These are phyloP conservation scores for Komagataella mondaviorum DNA, from an alignment of 805 yeast species.

Conservation along the genomic window DNA sequence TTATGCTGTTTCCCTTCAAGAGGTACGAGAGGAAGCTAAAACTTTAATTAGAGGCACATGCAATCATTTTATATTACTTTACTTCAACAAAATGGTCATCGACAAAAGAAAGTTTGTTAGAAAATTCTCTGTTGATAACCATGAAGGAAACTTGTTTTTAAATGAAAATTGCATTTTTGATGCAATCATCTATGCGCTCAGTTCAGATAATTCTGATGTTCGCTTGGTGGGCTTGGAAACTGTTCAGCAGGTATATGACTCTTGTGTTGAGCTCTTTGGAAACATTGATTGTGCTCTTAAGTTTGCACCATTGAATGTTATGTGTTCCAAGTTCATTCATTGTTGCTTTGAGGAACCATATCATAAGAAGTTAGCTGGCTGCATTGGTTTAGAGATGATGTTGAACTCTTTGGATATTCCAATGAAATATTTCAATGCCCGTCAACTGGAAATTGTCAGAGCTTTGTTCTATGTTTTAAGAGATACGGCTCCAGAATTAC, in stretches of 20 bases:
- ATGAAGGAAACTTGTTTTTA: constrained; percentile 63
- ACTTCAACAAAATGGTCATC: constrained; percentile 59
- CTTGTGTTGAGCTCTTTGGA: constrained; percentile 59
- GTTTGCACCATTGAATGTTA: constrained; percentile 61
- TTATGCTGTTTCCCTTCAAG: constrained; percentile 64
- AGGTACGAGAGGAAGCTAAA: constrained; percentile 55
- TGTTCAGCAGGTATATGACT: constrained; percentile 43
- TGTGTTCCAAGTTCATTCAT: constrained; percentile 78
- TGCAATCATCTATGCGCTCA: constrained; percentile 68
- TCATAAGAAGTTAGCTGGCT: constrained; percentile 80
- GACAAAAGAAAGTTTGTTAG: constrained; percentile 57
- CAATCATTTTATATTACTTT: constrained; percentile 67
- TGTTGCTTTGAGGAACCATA: constrained; percentile 84
- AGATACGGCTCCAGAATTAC: constrained; percentile 84
- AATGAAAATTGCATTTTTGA: constrained; percentile 59
- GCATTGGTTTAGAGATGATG: constrained; percentile 67
- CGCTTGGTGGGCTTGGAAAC: constrained; percentile 59
- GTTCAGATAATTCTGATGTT: constrained; percentile 62
- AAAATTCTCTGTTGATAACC: constrained; percentile 60
- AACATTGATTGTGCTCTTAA: constrained; percentile 47
- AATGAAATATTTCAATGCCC: constrained; percentile 53
- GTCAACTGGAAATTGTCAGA: constrained; percentile 75
- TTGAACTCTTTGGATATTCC: constrained; percentile 59
- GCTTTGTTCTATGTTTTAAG: constrained; percentile 82
- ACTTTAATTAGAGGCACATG: constrained; percentile 50